Base-by-base conservation (phyloP, 371 early-diverging fungal genomes). In the Rhizopus microsporus region DNA sequence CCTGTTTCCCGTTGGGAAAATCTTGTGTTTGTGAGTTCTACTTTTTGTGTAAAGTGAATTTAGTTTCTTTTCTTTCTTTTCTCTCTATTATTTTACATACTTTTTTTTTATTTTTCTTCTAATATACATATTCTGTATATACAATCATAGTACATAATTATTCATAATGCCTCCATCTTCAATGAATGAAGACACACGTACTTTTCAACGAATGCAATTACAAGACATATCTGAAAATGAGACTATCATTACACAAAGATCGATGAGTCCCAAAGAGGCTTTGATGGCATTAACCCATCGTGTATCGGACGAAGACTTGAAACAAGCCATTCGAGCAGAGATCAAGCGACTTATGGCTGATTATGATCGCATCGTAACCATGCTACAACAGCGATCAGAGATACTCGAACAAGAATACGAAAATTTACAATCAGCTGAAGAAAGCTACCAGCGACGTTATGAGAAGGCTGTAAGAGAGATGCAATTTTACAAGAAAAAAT, bases 391-490 rank as follows among this genome's bases (percentile, higher is more conserved):
- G 32, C 59, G 76, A 16, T 56, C 71, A 8, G 68, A 70, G 13
- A 45, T 65, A 17, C 50, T 76, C 3, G 73, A 72, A 50, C 69
- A 68, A 42, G 71, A 76, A 51, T 68, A 68, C 23, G 67, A 68
- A 30, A 53, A 65, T 7, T 56, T 76, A n/a, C 61, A 59, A 42
- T 29, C 29, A 8, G 40, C 42, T 2, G 58, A 61, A 35, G 59
- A 59, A 7, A 62, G 35, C 15, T 59, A 67, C 44, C 73, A 72
- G 13, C 54, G 63, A 4, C 58, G 74, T 31, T 75, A 78, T 39
- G 78, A 78, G 49, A 78, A 78, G 34, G 78, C 78, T 4, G 78
- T 78, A 7, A 67, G 78, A 5, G 78, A 78, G 47, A 72, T 75
- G 70, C 78, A 78, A 50, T 78, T 78, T 37, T 75, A 69, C 31